Percentiles rank a stretch among this genome's conserved stretches.
Evolutionary conservation across 495 filamentous ascomycete species (phyloP).

Genomic region (Aspergillus sclerotioniger): DNA sequence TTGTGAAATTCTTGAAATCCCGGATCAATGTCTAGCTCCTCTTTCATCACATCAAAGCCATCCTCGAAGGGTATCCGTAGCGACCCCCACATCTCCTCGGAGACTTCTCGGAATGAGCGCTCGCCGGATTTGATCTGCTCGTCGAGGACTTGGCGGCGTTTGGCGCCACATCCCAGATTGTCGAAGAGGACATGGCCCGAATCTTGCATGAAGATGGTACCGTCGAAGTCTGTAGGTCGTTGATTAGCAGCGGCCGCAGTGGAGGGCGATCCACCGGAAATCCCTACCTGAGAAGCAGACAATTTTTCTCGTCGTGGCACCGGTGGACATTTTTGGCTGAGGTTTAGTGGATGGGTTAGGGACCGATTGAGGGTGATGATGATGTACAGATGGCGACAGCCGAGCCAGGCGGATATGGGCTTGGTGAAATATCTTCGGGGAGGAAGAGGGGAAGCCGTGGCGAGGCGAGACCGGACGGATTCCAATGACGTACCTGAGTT

Average conservation of each 20-base stretch:
- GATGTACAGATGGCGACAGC: not conserved
- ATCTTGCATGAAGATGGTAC: constrained; percentile 78
- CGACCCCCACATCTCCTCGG: constrained; percentile 75
- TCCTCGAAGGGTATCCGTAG: constrained; percentile 70
- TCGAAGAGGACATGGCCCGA: constrained; percentile 75
- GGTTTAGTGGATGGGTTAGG: not conserved
- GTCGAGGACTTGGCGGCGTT: constrained; percentile 57
- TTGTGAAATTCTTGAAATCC: constrained; percentile 65
- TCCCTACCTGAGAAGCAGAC: constrained; percentile 22
- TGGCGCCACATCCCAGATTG: constrained; percentile 60
- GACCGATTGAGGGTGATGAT: not conserved
- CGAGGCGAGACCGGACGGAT: not conserved
- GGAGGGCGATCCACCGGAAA: not conserved
- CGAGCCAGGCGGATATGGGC: not conserved
- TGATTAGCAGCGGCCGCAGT: not conserved
- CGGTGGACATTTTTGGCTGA: constrained; percentile 6
- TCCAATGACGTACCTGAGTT: not conserved
- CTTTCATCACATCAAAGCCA: constrained; percentile 68
- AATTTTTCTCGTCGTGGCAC: constrained; percentile 14
- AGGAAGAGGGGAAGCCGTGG: not conserved
- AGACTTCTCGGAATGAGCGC: constrained; percentile 70
- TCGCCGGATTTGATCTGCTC: constrained; percentile 65
- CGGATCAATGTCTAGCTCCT: constrained; percentile 61
- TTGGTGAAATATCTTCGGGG: not conserved
- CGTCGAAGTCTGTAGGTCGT: constrained; percentile 61